Conservation (phyloP, 257 asterid genomes). For the Jasminum sambac region DNA sequence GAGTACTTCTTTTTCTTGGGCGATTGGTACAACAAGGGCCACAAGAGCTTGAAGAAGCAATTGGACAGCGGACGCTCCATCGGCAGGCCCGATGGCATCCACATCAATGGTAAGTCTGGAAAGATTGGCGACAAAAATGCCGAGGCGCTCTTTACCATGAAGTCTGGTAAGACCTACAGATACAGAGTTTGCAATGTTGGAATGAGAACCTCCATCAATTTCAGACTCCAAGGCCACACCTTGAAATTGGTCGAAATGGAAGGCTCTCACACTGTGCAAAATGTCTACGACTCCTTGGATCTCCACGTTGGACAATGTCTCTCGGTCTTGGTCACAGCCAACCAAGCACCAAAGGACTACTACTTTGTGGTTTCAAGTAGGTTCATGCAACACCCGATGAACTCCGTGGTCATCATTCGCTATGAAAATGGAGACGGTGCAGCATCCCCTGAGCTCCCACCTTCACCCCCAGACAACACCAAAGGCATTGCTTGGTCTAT, state of each 20-base stretch:
- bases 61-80: conserved; percentile 24
- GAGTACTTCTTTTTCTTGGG: conserved; percentile 20
- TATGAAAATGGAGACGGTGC: conserved; percentile 8
- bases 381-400: neutral
- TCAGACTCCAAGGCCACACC: conserved; percentile 26
- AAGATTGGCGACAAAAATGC: conserved; percentile 13
- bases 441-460: conserved; percentile 22
- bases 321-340: conserved; percentile 24
- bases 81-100: conserved; percentile 24
- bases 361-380: conserved; percentile 25
- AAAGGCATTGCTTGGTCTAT: conserved; percentile 27
- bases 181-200: conserved; percentile 27
- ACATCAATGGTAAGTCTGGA: conserved; percentile 22
- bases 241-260: conserved; percentile 27
- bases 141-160: conserved; percentile 23
- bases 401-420: conserved; percentile 17
- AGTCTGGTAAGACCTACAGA: conserved; percentile 23
- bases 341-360: conserved; percentile 22
- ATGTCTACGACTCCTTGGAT: conserved; percentile 26
- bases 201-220: conserved; percentile 24
- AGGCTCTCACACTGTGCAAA: conserved; percentile 32
- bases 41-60: conserved; percentile 21
- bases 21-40: conserved; percentile 28
- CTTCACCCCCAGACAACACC: conserved; percentile 12
- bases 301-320: conserved; percentile 29